Percentiles rank a stretch among this genome's conserved stretches.
Conservation (phyloP, 345 rosid genomes). For the Acer campestre region DNA sequence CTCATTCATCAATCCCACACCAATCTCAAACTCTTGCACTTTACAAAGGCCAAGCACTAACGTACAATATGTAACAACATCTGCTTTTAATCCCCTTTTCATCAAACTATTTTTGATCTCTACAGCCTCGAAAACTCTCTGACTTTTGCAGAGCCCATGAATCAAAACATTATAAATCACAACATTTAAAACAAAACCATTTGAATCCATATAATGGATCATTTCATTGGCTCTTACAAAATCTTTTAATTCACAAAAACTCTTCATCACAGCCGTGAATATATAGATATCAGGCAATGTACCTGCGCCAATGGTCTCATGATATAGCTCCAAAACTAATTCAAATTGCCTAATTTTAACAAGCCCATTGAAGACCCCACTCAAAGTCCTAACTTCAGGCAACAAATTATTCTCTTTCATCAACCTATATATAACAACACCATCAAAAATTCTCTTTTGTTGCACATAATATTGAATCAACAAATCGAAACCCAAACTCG, state of each 20-base stretch:
- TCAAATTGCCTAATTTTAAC: conserved; percentile 57
- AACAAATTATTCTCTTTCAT: conserved; percentile 55
- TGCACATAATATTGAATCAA: conserved; percentile 75
- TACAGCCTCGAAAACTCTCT: conserved; percentile 65
- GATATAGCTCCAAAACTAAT: conserved; percentile 57
- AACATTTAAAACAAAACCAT: conserved; percentile 51
- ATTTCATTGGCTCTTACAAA: conserved; percentile 63
- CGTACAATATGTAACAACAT: conserved; percentile 72
- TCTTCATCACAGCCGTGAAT: conserved; percentile 56
- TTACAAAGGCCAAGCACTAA: conserved; percentile 74
- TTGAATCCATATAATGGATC: conserved; percentile 56
- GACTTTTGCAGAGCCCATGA: conserved; percentile 79
- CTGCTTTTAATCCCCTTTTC: conserved; percentile 48
- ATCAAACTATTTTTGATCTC: conserved; percentile 58
- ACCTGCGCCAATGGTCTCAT: conserved; percentile 51
- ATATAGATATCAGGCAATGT: conserved; percentile 61
- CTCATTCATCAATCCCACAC: conserved; percentile 57
- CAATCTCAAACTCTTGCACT: conserved; percentile 58
- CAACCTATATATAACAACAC: conserved; percentile 51
- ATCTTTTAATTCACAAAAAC: conserved; percentile 76
- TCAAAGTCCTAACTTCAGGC: conserved; percentile 75
- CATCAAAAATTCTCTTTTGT: conserved; percentile 59
- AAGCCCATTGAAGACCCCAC: conserved; percentile 65
- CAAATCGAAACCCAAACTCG: conserved; percentile 78
- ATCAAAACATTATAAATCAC: conserved; percentile 77